These are phyloP conservation scores for Podaxis sp. DNA, from an alignment of 768 basidiomycete genomes.

Conservation along the genomic window DNA sequence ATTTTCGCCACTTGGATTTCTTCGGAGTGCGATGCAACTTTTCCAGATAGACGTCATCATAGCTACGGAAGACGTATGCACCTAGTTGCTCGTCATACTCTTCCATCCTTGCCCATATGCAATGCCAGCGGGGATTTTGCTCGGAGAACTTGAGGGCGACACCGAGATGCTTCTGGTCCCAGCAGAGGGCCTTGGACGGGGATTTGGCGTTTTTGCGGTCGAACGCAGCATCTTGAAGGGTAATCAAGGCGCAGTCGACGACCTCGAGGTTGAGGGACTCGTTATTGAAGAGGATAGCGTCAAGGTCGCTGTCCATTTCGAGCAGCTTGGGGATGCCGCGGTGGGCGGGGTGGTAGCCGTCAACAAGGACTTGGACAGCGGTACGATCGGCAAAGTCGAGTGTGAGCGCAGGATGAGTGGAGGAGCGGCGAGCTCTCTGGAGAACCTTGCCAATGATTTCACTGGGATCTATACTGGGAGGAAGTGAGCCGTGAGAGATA, in stretches of 20 bases:
- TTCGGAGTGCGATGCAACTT: slow-evolving; percentile 35
- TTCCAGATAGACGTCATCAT: slow-evolving; percentile 56
- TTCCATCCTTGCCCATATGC: slow-evolving; percentile 58
- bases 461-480: slow-evolving; percentile 34
- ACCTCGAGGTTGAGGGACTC: slow-evolving; percentile 36
- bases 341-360: slow-evolving; percentile 55
- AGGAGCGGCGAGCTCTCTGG: slow-evolving; percentile 33
- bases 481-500: slow-evolving; percentile 3
- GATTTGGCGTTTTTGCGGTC: slow-evolving; percentile 28
- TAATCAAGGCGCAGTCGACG: slow-evolving; percentile 48
- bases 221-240: slow-evolving; percentile 56
- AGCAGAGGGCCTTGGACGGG: slow-evolving; percentile 24
- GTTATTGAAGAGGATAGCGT: slow-evolving; percentile 28
- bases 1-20: slow-evolving; percentile 26
- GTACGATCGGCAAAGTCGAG: slow-evolving; percentile 41
- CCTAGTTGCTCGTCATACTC: slow-evolving; percentile 41
- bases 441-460: slow-evolving; percentile 41
- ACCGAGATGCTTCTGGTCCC: slow-evolving; percentile 43
- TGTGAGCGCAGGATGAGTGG: slow-evolving; percentile 42
- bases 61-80: slow-evolving; percentile 49
- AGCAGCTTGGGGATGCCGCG: slow-evolving; percentile 56
- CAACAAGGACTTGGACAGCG: slow-evolving; percentile 48
- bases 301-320: slow-evolving; percentile 47
- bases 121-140: slow-evolving; percentile 45
- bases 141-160: slow-evolving; percentile 54